Percentiles rank a stretch among this genome's conserved stretches.
Conservation (phyloP, 306 rosid species). For the Argentina anserina region DNA sequence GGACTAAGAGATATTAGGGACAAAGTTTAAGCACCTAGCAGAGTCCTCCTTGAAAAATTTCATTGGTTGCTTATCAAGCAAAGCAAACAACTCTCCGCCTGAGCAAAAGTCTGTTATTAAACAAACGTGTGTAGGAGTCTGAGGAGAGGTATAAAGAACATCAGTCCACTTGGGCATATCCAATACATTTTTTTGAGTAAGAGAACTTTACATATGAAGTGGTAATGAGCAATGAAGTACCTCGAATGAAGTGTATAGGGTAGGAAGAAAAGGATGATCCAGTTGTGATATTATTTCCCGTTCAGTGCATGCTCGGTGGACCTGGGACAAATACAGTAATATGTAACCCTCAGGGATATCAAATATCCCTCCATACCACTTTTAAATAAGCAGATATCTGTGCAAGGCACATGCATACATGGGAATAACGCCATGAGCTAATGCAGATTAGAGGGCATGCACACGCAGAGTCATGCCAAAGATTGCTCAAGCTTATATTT, state of each 20-base stretch:
- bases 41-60: slow-evolving; percentile 82
- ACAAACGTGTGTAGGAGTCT: slow-evolving; percentile 87
- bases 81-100: slow-evolving; percentile 91
- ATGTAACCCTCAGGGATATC: slow-evolving; percentile 5
- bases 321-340: slow-evolving; percentile 48
- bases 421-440: neutral
- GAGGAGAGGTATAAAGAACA: slow-evolving; percentile 30
- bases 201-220: neutral
- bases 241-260: slow-evolving; percentile 91
- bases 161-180: slow-evolving; percentile 18
- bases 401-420: neutral
- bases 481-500: slow-evolving; percentile 1
- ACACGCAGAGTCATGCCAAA: slow-evolving; percentile 1
- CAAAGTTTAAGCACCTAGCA: slow-evolving; percentile 54
- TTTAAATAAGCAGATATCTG: neutral
- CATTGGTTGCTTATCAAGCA: slow-evolving; percentile 93
- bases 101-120: slow-evolving; percentile 85
- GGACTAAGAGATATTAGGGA: neutral
- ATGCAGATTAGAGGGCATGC: neutral
- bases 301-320: slow-evolving; percentile 89
- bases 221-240: slow-evolving; percentile 29
- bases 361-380: neutral
- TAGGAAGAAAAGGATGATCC: slow-evolving; percentile 96
- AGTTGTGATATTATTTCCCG: slow-evolving; percentile 81
- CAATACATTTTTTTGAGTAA: neutral